Conservation (phyloP, 345 rosid species). For the Ailanthus altissimus region DNA sequence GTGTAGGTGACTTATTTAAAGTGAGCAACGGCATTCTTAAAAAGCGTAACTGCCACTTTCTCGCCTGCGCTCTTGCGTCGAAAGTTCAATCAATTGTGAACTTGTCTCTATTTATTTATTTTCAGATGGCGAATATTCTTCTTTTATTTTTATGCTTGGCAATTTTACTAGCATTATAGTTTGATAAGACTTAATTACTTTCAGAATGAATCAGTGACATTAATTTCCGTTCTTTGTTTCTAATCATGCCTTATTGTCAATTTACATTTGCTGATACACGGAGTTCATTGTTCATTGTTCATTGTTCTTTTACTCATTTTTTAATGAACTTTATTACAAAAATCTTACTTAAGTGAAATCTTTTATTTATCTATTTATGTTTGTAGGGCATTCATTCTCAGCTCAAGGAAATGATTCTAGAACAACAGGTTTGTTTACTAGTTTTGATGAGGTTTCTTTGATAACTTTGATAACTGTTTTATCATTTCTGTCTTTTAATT, state of each 20-base stretch:
- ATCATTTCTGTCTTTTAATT: background rate
- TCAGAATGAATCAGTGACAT: background rate
- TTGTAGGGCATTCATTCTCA: constrained; percentile 85
- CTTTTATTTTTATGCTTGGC: background rate
- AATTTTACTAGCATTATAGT: background rate
- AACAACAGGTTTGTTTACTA: constrained; percentile 67
- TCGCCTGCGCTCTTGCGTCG: constrained; percentile 68
- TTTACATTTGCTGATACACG: background rate
- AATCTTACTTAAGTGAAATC: background rate
- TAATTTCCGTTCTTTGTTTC: background rate
- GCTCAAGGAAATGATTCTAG: constrained; percentile 89
- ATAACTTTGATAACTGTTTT: background rate
- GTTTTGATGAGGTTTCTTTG: background rate
- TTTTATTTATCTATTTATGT: constrained; percentile 16
- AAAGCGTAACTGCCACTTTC: constrained; percentile 61
- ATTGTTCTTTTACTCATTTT: background rate
- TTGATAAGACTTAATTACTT: background rate
- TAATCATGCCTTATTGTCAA: background rate
- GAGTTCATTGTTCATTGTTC: background rate
- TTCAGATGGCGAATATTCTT: background rate
- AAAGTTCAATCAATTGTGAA: constrained; percentile 28
- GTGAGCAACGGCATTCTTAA: constrained; percentile 63
- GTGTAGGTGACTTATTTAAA: constrained; percentile 3
- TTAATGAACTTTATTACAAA: background rate
- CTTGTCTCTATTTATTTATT: background rate